Base-by-base conservation (phyloP, 352 stramenopile species). In the Salisapilia sapeloensis region DNA sequence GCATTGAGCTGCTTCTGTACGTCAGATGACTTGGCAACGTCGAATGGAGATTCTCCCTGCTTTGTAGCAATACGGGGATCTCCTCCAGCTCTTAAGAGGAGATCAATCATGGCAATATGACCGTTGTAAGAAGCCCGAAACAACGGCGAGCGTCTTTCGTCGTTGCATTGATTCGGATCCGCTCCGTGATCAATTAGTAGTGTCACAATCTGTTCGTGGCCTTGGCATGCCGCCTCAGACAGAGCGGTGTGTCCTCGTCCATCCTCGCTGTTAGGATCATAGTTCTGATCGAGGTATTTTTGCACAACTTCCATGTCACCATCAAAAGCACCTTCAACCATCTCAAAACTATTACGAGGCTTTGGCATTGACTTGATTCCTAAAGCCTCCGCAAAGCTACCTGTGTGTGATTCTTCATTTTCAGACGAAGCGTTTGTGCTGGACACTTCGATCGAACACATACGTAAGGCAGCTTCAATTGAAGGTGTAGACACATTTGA, bases 311-410 rank as follows among this genome's bases (percentile, higher is more conserved):
- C 71, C 13, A 92, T 36, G 12, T 94, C 75, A 19, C 78, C 65
- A 24, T 95, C 82, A 41, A 94, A 94, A 13, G 75, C 79, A 16
- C 67, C 72, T 44, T 95, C 82, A 17, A 95, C 79, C 11, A 95
- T 42, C 24, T 90, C 63, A 0, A 58, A 29, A 16, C 61, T 87
- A 41, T 92, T 94, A 15, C 65, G 51, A 30, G 67, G 77, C 15
- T 35, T 29, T 33, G 40, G 18, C 24, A 32, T 14, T 4, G 10
- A 40, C n/a, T 33, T n/a, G n/a, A n/a, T n/a, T n/a, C n/a, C n/a
- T n/a, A n/a, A n/a, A n/a, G 30, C 15, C 23, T 16, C 29, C n/a
- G 18, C 7, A 38, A 30, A 1, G 7, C 6, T 5, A 15, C 6
- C 22, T 6, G 13, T 8, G 19, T 17, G 17, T 30, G n/a, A n/a